phyloP scores from a whole-genome alignment of 2,329 filamentous ascomycete species.

The Simplicillium aogashimaense region DNA sequence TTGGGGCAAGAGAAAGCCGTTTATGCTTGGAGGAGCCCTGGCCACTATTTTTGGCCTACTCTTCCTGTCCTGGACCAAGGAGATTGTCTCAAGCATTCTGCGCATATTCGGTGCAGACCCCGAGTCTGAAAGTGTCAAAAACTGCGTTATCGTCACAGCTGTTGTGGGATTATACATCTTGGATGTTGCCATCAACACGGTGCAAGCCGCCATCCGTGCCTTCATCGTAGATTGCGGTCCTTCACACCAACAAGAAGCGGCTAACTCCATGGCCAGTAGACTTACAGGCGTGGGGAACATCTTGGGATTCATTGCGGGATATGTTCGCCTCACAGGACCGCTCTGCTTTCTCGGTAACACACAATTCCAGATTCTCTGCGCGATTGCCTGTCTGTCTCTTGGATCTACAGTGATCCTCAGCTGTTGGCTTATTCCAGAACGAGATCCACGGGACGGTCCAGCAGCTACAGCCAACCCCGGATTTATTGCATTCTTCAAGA shows the following conservation, averaged over 20 bases:
- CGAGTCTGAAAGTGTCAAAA: slow-evolving; percentile 55
- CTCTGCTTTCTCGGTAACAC: slow-evolving; percentile 75
- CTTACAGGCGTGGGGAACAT: slow-evolving; percentile 85
- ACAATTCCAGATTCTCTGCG: slow-evolving; percentile 89
- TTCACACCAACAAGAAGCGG: slow-evolving; percentile 83
- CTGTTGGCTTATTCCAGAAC: slow-evolving; percentile 59
- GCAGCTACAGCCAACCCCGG: slow-evolving; percentile 51
- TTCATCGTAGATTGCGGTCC: slow-evolving; percentile 93
- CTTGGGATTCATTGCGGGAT: slow-evolving; percentile 79
- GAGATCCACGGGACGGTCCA: slow-evolving; percentile 67
- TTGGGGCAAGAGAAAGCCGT: slow-evolving; percentile 74
- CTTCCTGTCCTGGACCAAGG: slow-evolving; percentile 63
- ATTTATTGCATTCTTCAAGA: slow-evolving; percentile 68
- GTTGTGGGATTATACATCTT: slow-evolving; percentile 82
- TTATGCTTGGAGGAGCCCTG: slow-evolving; percentile 61
- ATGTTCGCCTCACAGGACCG: slow-evolving; percentile 64
- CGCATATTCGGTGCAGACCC: slow-evolving; percentile 60
- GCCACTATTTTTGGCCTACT: slow-evolving; percentile 61
- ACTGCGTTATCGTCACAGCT: slow-evolving; percentile 63
- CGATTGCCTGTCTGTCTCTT: slow-evolving; percentile 70
- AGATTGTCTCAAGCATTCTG: slow-evolving; percentile 59
- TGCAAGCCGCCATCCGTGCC: slow-evolving; percentile 83
- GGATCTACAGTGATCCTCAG: slow-evolving; percentile 61
- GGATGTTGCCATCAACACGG: slow-evolving; percentile 94
- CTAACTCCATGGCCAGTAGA: slow-evolving; percentile 89